Conservation (phyloP, 352 stramenopile species). For the Pythium inflatum region DNA sequence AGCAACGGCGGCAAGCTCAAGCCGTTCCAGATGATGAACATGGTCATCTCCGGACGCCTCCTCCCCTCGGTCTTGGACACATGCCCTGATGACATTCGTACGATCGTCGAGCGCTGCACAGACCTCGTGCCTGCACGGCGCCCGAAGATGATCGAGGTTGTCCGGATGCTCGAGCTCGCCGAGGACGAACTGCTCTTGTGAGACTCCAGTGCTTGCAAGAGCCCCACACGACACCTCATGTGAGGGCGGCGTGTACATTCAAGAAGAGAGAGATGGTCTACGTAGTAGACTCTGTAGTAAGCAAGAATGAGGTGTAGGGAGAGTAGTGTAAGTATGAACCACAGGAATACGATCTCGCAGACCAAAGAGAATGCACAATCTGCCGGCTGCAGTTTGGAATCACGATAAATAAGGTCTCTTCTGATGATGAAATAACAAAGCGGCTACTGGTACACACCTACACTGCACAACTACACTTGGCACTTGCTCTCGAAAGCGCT, state of each 20-base stretch:
- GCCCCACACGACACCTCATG: neutral
- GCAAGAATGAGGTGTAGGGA: neutral
- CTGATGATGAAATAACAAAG: slow-evolving; percentile 8
- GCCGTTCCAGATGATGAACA: slow-evolving; percentile 40
- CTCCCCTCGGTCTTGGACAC: slow-evolving; percentile 17
- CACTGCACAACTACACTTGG: neutral
- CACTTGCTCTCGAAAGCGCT: neutral
- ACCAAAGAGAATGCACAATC: neutral
- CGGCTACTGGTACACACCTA: slow-evolving; percentile 16
- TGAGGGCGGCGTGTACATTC: neutral
- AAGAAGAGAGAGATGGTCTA: neutral
- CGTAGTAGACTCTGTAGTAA: neutral
- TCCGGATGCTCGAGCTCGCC: slow-evolving; percentile 30
- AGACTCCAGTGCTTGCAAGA: neutral
- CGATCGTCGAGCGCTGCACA: slow-evolving; percentile 27
- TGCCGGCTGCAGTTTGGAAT: neutral
- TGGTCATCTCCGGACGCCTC: slow-evolving; percentile 34
- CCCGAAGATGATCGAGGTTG: slow-evolving; percentile 33
- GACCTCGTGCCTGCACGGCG: slow-evolving; percentile 19
- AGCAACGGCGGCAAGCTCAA: slow-evolving; percentile 34
- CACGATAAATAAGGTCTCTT: slow-evolving; percentile 5
- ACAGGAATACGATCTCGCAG: no score
- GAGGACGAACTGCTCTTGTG: slow-evolving; percentile 27
- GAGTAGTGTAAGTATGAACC: slow-evolving; percentile 14
- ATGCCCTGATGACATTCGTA: slow-evolving; percentile 29